Base-by-base conservation (phyloP, 306 rosid species). In the Quercus engelmannii region DNA sequence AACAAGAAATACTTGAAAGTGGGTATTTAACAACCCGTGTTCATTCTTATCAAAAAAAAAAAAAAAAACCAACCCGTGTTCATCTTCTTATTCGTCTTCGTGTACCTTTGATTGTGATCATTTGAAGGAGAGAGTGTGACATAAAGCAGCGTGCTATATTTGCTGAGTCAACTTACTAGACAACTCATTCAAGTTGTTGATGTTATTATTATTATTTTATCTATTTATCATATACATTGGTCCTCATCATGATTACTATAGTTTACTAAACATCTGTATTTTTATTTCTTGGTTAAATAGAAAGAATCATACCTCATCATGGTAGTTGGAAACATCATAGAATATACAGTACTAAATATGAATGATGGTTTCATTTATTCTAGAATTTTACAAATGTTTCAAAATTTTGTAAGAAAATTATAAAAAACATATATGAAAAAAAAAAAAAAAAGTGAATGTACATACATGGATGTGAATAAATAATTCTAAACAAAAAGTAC, bases 1-100 rank as follows among this genome's bases (percentile, higher is more conserved):
- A 55, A 74, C 72, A 87, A 84, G 88, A 76, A 84, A 79, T 62
- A 65, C 71, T 58, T 69, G 79, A 84, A 69, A 71, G 67, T 55
- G 59, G 76, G 77, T 41, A 76, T 56, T 69, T 82, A 79, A 81
- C 84, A 81, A 72, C 81, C 84, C 56, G n/a, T 31, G 58, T 14
- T 62, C 4, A 13, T 62, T 59, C 11, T 49, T 12, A 49, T 49
- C 28, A 26, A 26, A 26, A 26, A 26, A 26, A 26, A 26, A 25
- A 26, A 26, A 26, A 26, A 26, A 26, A 26, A 79, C 78, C 84
- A 81, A 72, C 81, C 84, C 56, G n/a, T 31, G 58, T 14, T 62
- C 4, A 8, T 41, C 17, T 62, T 59, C 11, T 12, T 12, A 49
- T 49, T 49, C 54, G 1, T 10, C 17, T 49, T 49, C 17, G 21